Evolutionary conservation across 2,329 filamentous ascomycete genomes (phyloP).

Genomic region (Neofusicoccum laricinum): DNA sequence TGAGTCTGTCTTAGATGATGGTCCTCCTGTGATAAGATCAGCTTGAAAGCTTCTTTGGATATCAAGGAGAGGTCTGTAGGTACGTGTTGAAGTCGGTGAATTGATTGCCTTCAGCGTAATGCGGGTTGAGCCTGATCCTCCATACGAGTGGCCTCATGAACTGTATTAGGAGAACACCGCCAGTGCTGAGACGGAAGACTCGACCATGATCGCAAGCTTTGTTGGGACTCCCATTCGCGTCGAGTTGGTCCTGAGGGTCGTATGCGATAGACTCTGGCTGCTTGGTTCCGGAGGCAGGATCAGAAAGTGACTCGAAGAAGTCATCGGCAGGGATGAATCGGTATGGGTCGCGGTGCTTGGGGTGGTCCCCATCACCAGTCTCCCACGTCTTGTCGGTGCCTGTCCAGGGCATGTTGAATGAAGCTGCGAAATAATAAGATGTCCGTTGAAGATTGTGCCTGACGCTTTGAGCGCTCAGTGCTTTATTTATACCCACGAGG

Average conservation of each 20-base stretch:
- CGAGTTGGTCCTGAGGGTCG: neutral
- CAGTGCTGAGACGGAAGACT: slow-evolving; percentile 28
- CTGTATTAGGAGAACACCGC: slow-evolving; percentile 27
- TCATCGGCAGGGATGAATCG: neutral
- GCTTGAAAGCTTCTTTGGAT: too few species aligned
- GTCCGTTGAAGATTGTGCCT: neutral
- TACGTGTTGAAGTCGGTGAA: neutral
- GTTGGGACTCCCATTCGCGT: neutral
- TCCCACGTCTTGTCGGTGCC: neutral
- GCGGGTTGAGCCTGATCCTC: slow-evolving; percentile 30
- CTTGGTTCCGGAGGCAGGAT: neutral
- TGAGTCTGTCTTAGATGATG: slow-evolving; percentile 23
- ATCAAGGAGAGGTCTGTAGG: neutral
- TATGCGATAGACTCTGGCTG: neutral
- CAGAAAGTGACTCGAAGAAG: neutral
- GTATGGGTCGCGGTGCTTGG: neutral
- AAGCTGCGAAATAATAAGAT: too few species aligned
- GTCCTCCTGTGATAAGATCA: slow-evolving; percentile 17
- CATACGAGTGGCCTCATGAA: slow-evolving; percentile 32
- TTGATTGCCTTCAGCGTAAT: neutral
- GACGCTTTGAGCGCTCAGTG: neutral
- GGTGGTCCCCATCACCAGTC: neutral
- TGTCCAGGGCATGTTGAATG: neutral
- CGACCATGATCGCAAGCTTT: neutral
- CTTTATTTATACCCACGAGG: too few species aligned